Percentiles rank a stretch among this genome's conserved stretches.
phyloP scores from a whole-genome alignment of 129 eudicot species.

The Mikania micrantha region DNA sequence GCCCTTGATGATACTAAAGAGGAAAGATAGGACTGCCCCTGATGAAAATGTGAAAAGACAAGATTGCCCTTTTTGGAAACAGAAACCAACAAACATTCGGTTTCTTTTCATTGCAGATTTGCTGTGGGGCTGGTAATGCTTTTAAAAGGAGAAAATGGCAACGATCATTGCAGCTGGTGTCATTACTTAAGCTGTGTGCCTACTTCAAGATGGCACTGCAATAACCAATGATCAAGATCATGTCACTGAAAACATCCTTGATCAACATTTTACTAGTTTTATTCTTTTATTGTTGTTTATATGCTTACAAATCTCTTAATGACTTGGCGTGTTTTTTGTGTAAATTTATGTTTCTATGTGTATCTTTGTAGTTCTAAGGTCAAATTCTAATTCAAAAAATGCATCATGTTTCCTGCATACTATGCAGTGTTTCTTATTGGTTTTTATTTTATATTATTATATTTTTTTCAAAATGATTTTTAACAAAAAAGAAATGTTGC shows the following conservation, averaged over 20 bases:
- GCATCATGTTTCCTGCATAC: not conserved
- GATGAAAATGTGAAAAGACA: not conserved
- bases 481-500: not conserved
- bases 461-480: too few species aligned
- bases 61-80: not conserved
- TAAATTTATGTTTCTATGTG: constrained; percentile 1
- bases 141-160: constrained; percentile 67
- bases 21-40: not conserved
- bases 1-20: not conserved
- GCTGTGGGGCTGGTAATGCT: constrained; percentile 65
- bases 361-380: constrained; percentile 1
- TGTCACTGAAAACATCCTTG: not conserved
- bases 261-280: not conserved
- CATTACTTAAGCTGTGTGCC: constrained; percentile 82
- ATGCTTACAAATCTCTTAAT: constrained; percentile 1
- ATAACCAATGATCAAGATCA: constrained; percentile 30
- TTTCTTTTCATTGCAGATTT: constrained; percentile 38
- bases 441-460: too few species aligned
- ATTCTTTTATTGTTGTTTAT: constrained; percentile 16
- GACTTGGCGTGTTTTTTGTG: not conserved
- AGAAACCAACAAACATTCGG: not conserved
- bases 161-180: constrained; percentile 91
- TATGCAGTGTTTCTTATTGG: not conserved
- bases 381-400: constrained; percentile 4
- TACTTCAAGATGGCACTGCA: constrained; percentile 82